Base-by-base conservation (phyloP, 306 rosid species). In the Geum urbanum region DNA sequence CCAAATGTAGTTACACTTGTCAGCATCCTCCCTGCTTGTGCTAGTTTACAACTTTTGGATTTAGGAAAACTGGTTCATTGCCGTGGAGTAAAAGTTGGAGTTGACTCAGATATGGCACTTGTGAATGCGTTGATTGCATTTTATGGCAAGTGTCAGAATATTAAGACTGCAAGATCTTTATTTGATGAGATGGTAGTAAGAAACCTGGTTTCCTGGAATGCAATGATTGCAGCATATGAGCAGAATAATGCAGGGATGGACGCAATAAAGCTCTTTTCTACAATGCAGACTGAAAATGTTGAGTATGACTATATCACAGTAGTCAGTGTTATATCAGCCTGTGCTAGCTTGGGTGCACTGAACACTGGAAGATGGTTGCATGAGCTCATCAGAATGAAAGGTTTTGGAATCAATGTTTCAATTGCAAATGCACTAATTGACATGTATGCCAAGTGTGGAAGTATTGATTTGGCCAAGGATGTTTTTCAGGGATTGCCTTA, bases 381-480 rank as follows among this genome's bases (percentile, higher is more conserved):
- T 66, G 71, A 66, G 32, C 55, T 66, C 20, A 22, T 49, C 40
- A 10, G 41, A 66, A 9, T 18, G 16, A 66, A 66, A 32, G 58
- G 71, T 0, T 66, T 66, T 9, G 58, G 71, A 49, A 49, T 58
- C 58, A 66, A 66, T 66, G 45, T 12, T 32, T 48, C 74, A 8
- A 24, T 77, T 56, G 57, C 73, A 20, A 71, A 71, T 50, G 77
- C 43, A 24, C 77, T 72, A 37, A 66, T 71, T 15, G 69, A 72
- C 69, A 72, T 72, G 81, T 77, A 72, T 65, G 77, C 65, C 0
- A 77, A 77, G 64, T 77, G 81, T 40, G 81, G 81, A 27, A 72
- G 58, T n/a, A 72, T 71, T 40, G 69, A 77, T 19, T 40, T 58
- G 40, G 77, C 77, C 18, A 55, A 56, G 19, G 19, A 77, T 7